These are phyloP conservation scores for Coniferiporia weirii DNA, from an alignment of 1,284 basidiomycete species.

Conservation along the genomic window DNA sequence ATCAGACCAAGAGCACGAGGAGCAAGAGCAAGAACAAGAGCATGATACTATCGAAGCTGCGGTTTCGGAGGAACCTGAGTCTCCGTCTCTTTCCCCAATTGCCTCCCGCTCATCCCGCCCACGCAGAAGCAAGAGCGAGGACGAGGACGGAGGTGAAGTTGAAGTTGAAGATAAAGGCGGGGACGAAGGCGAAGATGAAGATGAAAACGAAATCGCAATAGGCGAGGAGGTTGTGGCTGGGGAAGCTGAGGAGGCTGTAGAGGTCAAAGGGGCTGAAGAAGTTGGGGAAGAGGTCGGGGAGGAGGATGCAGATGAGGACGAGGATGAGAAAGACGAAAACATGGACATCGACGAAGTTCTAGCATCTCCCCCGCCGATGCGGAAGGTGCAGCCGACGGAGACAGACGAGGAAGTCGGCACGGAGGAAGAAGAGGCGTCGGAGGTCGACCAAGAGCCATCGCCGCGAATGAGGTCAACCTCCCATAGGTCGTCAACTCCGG, in stretches of 20 bases:
- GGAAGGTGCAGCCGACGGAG: not conserved
- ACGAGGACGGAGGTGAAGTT: not conserved
- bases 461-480: not conserved
- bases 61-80: not conserved
- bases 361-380: not conserved
- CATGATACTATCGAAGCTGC: not conserved
- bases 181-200: not conserved
- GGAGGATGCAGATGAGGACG: not conserved
- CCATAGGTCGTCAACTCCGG: not conserved
- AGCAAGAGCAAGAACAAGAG: not conserved
- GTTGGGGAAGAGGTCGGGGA: not conserved
- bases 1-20: not conserved
- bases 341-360: not conserved
- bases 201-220: not conserved
- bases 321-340: not conserved
- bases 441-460: not conserved
- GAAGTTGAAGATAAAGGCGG: not conserved
- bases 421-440: not conserved
- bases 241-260: not conserved
- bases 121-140: constrained; percentile 5
- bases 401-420: not conserved
- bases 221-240: not conserved
- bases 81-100: constrained; percentile 13
- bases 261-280: not conserved
- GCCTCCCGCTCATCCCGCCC: constrained; percentile 23